phyloP scores from a whole-genome alignment of 2,329 filamentous ascomycete genomes.

The Corniculantispora saksenae region DNA sequence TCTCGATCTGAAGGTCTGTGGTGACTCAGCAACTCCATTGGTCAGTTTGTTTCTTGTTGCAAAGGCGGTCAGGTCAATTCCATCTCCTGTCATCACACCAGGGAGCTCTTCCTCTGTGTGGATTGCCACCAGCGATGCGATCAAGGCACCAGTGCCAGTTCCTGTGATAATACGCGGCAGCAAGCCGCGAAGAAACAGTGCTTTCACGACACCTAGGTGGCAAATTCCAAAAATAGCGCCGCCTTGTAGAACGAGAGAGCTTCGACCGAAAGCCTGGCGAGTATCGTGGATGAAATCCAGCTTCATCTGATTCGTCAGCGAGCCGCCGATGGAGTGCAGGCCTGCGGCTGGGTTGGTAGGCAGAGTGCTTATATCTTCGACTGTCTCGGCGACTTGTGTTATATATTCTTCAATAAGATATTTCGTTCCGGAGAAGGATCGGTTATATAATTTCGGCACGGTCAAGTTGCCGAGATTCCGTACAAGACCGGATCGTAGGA shows the following conservation, averaged over 20 bases:
- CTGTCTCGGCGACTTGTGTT: slow-evolving; percentile 76
- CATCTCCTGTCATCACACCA: slow-evolving; percentile 72
- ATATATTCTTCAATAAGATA: slow-evolving; percentile 90
- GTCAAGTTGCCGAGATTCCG: slow-evolving; percentile 93
- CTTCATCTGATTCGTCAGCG: slow-evolving; percentile 73
- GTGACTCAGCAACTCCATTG: slow-evolving; percentile 33
- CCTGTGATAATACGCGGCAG: slow-evolving; percentile 89
- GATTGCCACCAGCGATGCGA: slow-evolving; percentile 83
- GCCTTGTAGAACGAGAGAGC: slow-evolving; percentile 82
- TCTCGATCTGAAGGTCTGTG: slow-evolving; percentile 43
- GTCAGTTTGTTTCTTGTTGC: slow-evolving; percentile 40
- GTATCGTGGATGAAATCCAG: slow-evolving; percentile 85
- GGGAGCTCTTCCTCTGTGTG: slow-evolving; percentile 85
- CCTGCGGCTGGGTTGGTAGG: slow-evolving; percentile 53
- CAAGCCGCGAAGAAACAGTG: slow-evolving; percentile 75
- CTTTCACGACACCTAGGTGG: slow-evolving; percentile 88
- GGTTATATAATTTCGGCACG: slow-evolving; percentile 76
- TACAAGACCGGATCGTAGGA: slow-evolving; percentile 76
- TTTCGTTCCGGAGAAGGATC: slow-evolving; percentile 86
- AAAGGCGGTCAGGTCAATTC: slow-evolving; percentile 83
- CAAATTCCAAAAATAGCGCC: slow-evolving; percentile 90
- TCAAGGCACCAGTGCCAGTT: slow-evolving; percentile 85
- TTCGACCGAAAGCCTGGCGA: slow-evolving; percentile 83
- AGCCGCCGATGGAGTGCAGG: slow-evolving; percentile 36
- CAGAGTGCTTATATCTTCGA: slow-evolving; percentile 72